Evolutionary conservation across 2,329 filamentous ascomycete species (phyloP), one percentile per base, ranked within the genome.

Genomic region (Paecilomyces sp.): DNA sequence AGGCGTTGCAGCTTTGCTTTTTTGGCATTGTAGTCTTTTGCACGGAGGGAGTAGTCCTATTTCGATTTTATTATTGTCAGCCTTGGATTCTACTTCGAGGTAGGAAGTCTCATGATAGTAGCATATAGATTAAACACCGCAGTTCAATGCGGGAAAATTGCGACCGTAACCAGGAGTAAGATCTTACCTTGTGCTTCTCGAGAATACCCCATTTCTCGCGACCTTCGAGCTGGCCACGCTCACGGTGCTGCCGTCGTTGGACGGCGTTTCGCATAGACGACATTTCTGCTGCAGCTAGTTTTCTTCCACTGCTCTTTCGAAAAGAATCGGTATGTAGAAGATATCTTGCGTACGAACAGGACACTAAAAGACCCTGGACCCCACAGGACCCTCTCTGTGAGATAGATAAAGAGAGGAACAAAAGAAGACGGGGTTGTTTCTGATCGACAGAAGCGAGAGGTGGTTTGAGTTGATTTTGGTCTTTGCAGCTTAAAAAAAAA

Each of bases 171-270:
- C n/a, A 54, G 60, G 58, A 58, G 55, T 54, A 51, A 7, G 15
- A 55, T 63, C 58, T 28, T 70, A 88, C 88, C 80, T 97, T 97
- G 83, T 94, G 90, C 79, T 99, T 97, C 76, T 97, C 94, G 62
- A 97, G 87, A 24, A 97, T 84, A 64, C 94, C 94, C 77, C 92
- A 91, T 80, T 91, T 91, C 65, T 88, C 81, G 57, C 94, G 90
- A 72, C 92, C 90, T 64, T 85, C 77, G 50, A 92, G 90, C 75
- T 97, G 94, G 36, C 90, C 90, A 68, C 94, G 88, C 82, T 97
- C 94, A 67, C 88, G 85, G 77, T 97, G 93, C 66, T 91, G 88
- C 71, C 91, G 91, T 76, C 91, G 85, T 67, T 91, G 85, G 62
- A 92, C 84, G 72, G 82, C 81, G 69, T 85, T 85, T 66, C 82